Conservation (phyloP, 2,329 filamentous ascomycete species). For the Pestalotiopsis sp. region DNA sequence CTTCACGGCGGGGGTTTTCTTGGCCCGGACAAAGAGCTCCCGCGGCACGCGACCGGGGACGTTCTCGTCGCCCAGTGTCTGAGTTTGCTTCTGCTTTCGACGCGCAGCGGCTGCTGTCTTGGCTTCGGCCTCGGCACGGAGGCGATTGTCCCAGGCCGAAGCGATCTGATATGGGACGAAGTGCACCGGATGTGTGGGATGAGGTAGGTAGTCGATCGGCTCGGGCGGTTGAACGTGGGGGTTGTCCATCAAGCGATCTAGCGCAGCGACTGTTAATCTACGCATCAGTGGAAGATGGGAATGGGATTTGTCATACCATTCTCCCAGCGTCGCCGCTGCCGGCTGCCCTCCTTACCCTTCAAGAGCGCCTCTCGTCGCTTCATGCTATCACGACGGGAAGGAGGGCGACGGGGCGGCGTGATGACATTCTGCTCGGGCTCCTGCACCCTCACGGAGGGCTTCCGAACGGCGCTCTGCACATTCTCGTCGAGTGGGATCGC, state of each 20-base stretch:
- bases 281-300: neutral
- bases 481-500: constrained; percentile 75
- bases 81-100: constrained; percentile 46
- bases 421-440: constrained; percentile 28
- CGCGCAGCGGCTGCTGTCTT: constrained; percentile 42
- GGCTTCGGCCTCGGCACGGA: constrained; percentile 49
- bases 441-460: constrained; percentile 30
- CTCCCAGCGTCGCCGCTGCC: constrained; percentile 89
- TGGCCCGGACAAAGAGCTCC: constrained; percentile 78
- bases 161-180: constrained; percentile 88
- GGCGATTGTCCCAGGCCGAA: constrained; percentile 42
- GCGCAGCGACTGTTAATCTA: constrained; percentile 1
- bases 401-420: constrained; percentile 43
- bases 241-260: constrained; percentile 84
- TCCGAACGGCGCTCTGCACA: constrained; percentile 20
- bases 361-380: constrained; percentile 72
- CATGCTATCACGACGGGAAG: constrained; percentile 56
- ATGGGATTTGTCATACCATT: constrained; percentile 65
- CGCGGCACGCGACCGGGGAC: constrained; percentile 68
- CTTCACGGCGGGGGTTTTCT: constrained; percentile 77
- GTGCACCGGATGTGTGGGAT: constrained; percentile 78
- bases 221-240: constrained; percentile 84
- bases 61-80: constrained; percentile 41
- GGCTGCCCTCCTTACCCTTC: constrained; percentile 88
- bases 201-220: constrained; percentile 80